Percentiles rank a stretch among this genome's conserved stretches.
These are phyloP conservation scores for Aristolochia contorta DNA, from an alignment of 164 flowering plant genomes.

Conservation along the genomic window DNA sequence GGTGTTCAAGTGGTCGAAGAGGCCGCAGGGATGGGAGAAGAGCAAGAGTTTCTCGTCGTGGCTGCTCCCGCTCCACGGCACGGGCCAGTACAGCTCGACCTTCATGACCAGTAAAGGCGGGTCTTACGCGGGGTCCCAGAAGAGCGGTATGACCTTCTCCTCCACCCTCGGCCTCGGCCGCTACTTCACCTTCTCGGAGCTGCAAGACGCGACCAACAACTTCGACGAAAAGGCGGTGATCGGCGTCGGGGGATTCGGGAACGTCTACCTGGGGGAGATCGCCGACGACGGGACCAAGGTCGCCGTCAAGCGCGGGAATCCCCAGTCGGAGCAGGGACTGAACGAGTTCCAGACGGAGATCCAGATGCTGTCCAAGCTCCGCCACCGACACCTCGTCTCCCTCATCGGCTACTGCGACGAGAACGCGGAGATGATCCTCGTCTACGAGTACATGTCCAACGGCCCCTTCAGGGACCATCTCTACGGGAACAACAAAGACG, in stretches of 20 bases:
- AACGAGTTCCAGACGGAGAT: conserved; percentile 83
- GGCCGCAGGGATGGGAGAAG: conserved; percentile 34
- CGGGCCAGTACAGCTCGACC: conserved; percentile 10
- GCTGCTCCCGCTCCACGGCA: conserved; percentile 22
- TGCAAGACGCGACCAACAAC: conserved; percentile 52
- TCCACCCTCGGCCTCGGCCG: conserved; percentile 43
- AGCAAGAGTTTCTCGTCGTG: conserved; percentile 23
- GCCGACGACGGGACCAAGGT: conserved; percentile 64
- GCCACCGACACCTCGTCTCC: conserved; percentile 82
- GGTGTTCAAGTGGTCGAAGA: conserved; percentile 49
- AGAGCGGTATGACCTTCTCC: conserved; percentile 36
- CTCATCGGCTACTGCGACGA: conserved; percentile 83
- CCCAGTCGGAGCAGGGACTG: conserved; percentile 67
- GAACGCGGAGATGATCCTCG: conserved; percentile 72
- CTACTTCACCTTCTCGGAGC: conserved; percentile 43
- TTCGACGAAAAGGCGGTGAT: conserved; percentile 67
- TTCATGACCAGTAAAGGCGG: conserved; percentile 17
- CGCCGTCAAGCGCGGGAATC: conserved; percentile 70
- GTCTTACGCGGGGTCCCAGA: conserved; percentile 18
- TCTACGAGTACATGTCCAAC: conserved; percentile 80
- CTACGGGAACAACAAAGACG: conserved; percentile 33
- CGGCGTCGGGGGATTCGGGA: conserved; percentile 91
- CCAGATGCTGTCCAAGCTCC: conserved; percentile 68
- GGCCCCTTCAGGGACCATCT: conserved; percentile 78
- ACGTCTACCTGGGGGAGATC: conserved; percentile 56